Percentiles rank a stretch among this genome's conserved stretches.
Conservation (phyloP, 345 rosid species). For the Aurinia saxatilis region DNA sequence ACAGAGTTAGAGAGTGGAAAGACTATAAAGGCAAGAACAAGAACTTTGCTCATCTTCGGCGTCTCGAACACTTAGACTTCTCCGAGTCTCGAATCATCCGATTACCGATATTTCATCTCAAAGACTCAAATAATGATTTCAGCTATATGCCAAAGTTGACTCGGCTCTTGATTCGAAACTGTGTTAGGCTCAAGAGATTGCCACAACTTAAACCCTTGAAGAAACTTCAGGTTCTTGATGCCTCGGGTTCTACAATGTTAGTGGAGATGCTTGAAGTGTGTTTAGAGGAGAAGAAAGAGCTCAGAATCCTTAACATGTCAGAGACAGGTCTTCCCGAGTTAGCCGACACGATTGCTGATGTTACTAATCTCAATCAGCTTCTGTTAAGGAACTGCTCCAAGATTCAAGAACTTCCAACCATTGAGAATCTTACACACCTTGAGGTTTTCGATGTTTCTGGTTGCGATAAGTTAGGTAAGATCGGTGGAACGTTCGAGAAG, state of each 20-base stretch:
- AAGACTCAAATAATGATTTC: not conserved
- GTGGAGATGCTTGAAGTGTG: slow-evolving; percentile 30
- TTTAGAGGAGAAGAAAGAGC: slow-evolving; percentile 21
- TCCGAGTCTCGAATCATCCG: slow-evolving; percentile 30
- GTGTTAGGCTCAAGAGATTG: slow-evolving; percentile 17
- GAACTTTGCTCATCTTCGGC: slow-evolving; percentile 25
- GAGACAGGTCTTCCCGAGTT: slow-evolving; percentile 24
- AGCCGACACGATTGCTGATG: slow-evolving; percentile 19
- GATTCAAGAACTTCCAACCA: slow-evolving; percentile 26
- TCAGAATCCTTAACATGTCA: slow-evolving; percentile 42
- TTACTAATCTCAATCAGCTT: slow-evolving; percentile 29
- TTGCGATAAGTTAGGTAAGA: slow-evolving; percentile 7
- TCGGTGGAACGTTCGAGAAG: slow-evolving; percentile 14
- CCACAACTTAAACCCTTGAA: slow-evolving; percentile 21
- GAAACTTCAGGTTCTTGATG: slow-evolving; percentile 30
- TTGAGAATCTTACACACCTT: slow-evolving; percentile 24
- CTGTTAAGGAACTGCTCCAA: slow-evolving; percentile 29
- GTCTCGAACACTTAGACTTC: slow-evolving; percentile 40
- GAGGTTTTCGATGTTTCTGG: slow-evolving; percentile 45
- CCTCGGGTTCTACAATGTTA: slow-evolving; percentile 26
- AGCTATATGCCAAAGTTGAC: slow-evolving; percentile 14
- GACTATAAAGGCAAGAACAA: slow-evolving; percentile 23
- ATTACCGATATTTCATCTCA: slow-evolving; percentile 35
- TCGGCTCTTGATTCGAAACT: slow-evolving; percentile 16
- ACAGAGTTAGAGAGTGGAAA: slow-evolving; percentile 19